These are phyloP conservation scores for Pseudocercospora musae DNA, from an alignment of 2,329 filamentous ascomycete genomes.

Conservation along the genomic window DNA sequence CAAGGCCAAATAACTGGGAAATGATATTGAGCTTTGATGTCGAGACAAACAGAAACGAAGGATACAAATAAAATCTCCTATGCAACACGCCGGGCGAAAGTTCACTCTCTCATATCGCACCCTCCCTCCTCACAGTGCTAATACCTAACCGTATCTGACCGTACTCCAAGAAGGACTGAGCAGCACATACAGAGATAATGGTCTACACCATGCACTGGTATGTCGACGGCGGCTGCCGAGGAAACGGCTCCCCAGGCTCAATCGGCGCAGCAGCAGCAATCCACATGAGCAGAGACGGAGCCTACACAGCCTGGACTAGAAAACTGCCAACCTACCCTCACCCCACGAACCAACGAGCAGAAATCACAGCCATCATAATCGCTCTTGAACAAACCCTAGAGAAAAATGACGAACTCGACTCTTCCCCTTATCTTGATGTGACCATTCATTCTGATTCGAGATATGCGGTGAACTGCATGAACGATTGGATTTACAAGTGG, in stretches of 20 bases:
- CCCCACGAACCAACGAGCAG: constrained; percentile 17
- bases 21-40: too few relatives aligned
- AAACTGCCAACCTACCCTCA: background rate
- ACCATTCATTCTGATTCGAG: constrained; percentile 12
- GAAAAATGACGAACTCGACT: background rate
- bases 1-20: too few relatives aligned
- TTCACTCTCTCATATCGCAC: too few relatives aligned
- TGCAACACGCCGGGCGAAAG: too few relatives aligned
- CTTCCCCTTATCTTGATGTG: background rate
- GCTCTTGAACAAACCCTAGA: constrained; percentile 3
- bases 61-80: too few relatives aligned
- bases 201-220: constrained; percentile 12
- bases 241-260: constrained; percentile 8
- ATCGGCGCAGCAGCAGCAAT: constrained; percentile 14
- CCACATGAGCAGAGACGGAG: background rate
- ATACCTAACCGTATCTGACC: too few relatives aligned
- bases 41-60: too few relatives aligned
- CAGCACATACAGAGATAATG: background rate
- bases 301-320: background rate
- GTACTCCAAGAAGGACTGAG: too few relatives aligned
- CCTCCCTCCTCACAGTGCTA: too few relatives aligned
- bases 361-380: constrained; percentile 13
- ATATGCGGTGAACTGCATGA: constrained; percentile 15
- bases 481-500: constrained; percentile 12
- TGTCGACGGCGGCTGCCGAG: constrained; percentile 18